Base-by-base conservation (phyloP, 1,284 basidiomycete species). In the Microbotryum silenes-acaulis region DNA sequence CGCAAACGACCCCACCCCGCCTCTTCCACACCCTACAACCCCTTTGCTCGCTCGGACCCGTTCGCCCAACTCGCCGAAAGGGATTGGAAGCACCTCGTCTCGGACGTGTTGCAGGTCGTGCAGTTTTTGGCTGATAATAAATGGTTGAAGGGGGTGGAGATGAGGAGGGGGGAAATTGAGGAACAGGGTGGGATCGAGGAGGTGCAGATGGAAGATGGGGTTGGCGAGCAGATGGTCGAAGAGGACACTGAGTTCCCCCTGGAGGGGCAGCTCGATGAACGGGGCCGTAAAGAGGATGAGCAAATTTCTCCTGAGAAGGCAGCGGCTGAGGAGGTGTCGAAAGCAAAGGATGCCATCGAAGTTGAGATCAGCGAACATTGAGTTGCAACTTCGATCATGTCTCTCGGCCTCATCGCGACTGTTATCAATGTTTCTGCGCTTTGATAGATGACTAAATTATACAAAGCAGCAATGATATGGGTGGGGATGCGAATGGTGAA, bases 71-170 rank as follows among this genome's bases (percentile, higher is more conserved):
- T 96, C n/a, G 81, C 97, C 7, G 79, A 87, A 23, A 88, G 87
- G 14, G 93, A 97, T 72, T 91, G 97, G 55, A 83, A 86, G 31
- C 83, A 91, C 71, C 93, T 94, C 0, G 82, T 96, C 6, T 91
- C 89, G 3, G 93, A 96, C 74, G 79, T 97, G 2, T 90, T 91
- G 0, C 94, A 97, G 75, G 89, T 89, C 3, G 89, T 97, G 71
- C 85, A 85, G 42, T 98, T 97, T 75, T 76, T 97, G 18, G 90
- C 91, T 3, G 87, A 90, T 65, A 98, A 98, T 70, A 85, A 91
- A 71, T 93, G 94, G 77, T 78, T 98, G 18, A 78, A 81, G 52
- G 82, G 83, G 53, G 91, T 97, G 1, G 94, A 97, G 75, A 76
- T 87, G 23, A 81, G 81, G 51, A 84, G 86, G 16, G 94, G 93